Evolutionary conservation across 345 rosid genomes (phyloP).

Genomic region (Eutrema yunnanense): DNA sequence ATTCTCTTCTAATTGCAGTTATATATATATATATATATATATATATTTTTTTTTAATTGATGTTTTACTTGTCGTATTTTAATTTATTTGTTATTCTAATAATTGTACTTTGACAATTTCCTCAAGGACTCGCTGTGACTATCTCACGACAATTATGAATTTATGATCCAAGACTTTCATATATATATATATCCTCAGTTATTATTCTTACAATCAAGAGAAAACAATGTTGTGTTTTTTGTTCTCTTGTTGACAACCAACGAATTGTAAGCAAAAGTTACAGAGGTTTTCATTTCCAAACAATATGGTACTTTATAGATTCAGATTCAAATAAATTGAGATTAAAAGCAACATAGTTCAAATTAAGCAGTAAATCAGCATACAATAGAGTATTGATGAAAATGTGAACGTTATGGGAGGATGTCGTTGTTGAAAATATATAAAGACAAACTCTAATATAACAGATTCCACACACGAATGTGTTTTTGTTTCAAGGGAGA

Average conservation of each 20-base stretch:
- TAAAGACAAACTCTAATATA: background rate
- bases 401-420: background rate
- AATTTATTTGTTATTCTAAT: background rate
- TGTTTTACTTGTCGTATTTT: background rate
- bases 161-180: background rate
- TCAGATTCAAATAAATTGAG: background rate
- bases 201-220: background rate
- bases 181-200: background rate
- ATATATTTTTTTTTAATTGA: background rate
- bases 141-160: background rate
- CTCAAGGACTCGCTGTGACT: background rate
- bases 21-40: too few species aligned
- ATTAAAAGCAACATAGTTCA: background rate
- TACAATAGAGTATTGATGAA: background rate
- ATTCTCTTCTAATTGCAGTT: background rate
- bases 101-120: background rate
- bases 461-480: background rate
- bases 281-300: background rate
- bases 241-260: background rate
- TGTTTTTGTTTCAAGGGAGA: too few species aligned
- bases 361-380: background rate
- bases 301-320: background rate
- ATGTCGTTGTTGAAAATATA: background rate
- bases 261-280: background rate
- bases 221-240: background rate